Evolutionary conservation across 2,329 filamentous ascomycete species (phyloP).

Genomic region (Davidsoniella australis): DNA sequence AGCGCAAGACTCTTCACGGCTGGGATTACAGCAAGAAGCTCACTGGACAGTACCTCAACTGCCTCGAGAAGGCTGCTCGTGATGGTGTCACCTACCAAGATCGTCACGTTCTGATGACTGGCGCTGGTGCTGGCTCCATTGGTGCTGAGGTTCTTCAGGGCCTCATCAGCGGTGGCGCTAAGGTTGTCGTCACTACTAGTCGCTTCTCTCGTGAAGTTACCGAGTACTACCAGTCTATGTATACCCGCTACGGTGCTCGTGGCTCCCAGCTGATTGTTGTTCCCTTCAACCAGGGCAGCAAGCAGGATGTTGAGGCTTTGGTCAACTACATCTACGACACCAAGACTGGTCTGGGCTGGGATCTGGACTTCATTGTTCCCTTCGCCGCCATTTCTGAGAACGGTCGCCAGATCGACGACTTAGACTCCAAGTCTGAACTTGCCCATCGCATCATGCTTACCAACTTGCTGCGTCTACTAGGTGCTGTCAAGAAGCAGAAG

Average conservation of each 20-base stretch:
- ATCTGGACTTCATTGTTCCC: conserved; percentile 87
- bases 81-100: conserved; percentile 79
- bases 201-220: conserved; percentile 94
- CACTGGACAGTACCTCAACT: conserved; percentile 81
- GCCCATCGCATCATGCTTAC: conserved; percentile 98
- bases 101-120: conserved; percentile 96
- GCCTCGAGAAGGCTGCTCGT: conserved; percentile 74
- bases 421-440: conserved; percentile 94
- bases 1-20: conserved; percentile 80
- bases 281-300: conserved; percentile 97
- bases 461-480: conserved; percentile 82
- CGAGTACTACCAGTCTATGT: conserved; percentile 99
- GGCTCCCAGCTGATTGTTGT: conserved; percentile 96
- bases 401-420: conserved; percentile 87
- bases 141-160: conserved; percentile 93
- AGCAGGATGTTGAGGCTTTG: conserved; percentile 89
- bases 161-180: conserved; percentile 87
- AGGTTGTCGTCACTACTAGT: conserved; percentile 91
- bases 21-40: conserved; percentile 99
- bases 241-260: conserved; percentile 79
- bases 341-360: conserved; percentile 95
- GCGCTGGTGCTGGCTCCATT: conserved; percentile 92
- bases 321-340: conserved; percentile 92
- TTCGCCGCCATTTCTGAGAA: conserved; percentile 98
- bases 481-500: conserved; percentile 83